Base-by-base conservation (phyloP, 805 yeast genomes). In the Hyphopichia homilentoma region DNA sequence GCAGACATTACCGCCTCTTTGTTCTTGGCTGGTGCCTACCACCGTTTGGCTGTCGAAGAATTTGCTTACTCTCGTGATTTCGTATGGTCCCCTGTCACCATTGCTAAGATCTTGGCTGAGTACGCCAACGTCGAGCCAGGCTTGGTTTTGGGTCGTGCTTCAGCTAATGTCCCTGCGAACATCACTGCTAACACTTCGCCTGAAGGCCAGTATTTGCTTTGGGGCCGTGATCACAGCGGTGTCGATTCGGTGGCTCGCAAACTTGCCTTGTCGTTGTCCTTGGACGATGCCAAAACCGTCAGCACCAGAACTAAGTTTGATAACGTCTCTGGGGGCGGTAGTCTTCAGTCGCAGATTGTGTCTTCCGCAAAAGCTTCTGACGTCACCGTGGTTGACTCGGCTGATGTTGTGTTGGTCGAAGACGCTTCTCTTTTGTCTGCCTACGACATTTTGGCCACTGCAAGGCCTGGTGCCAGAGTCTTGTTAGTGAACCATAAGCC, bases 1-100 rank as follows among this genome's bases (percentile, higher is more conserved):
- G 65, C 81, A 23, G 94, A 85, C 44, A 79, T 84, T 40, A 71
- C 83, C 33, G 84, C 90, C 7, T 73, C 93, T 23, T 60, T 84
- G 43, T 81, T 79, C 59, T 59, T 73, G 36, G 65, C 62, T 27
- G 73, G 71, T 27, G 58, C 59, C 23, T 57, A 66, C 39, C 59
- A 66, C 31, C 39, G 50, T 15, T 48, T 57, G 29, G 30, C 44
- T 14, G 68, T 82, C 24, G 63, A 71, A 16, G 85, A 78, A 40
- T 77, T 67, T 45, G 54, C 68, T 24, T 75, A 74, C 48, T 59
- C 73, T 7, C 68, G 75, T 35, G 59, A 66, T 36, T 77, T 75
- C 41, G 60, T 61, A 26, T 78, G 83, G 82, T 68, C 82, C 16
- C 68, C 75, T 25, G 51, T 64, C 37, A 75, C 81, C 4, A 72